Evolutionary conservation across 257 asterid species (phyloP), one percentile per base, ranked within the genome.

Genomic region (Euphrasia confusa): DNA sequence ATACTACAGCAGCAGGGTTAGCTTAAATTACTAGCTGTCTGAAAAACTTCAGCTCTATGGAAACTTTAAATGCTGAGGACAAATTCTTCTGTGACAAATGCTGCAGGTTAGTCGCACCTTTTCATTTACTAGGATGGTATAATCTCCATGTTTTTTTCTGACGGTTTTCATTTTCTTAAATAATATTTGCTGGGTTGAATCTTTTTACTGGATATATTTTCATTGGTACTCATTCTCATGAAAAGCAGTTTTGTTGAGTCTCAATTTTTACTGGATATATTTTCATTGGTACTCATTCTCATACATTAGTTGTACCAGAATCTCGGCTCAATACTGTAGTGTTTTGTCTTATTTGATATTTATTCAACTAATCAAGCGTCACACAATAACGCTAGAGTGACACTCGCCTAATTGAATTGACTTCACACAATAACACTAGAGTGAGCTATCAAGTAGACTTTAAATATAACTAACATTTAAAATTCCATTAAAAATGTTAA

Each of bases 41-140:
- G 70, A 83, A 86, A 73, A 86, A 84, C 59, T 89, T 89, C 44
- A 89, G 96, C 75, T 89, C 95, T 57, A 89, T 95, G 1, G 96
- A 86, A 74, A 89, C 96, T 40, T 72, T 89, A 66, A 86, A 83
- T 78, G 96, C 87, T 0, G 93, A 89, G 71, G 96, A 89, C 78
- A 89, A 89, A 71, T 89, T 89, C 64, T 88, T 88, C 61, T 88
- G 96, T 54, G 96, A 88, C 74, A 86, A 88, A 72, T 88, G 96
- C 69, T 80, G 93, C 90, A 85, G 96, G 96, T 84, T 75, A 71
- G 70, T 44, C 50, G 14, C 56, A 48, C 39, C 28, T 35, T 64
- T 55, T 40, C 62, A 4, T 69, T 58, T 69, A 13, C 48, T 15
- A 12, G 30, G 11, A 48, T 67, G 30, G 40, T 48, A 3, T 61